phyloP scores from a whole-genome alignment of 305 asterid species.

The Monarda citriodora region DNA sequence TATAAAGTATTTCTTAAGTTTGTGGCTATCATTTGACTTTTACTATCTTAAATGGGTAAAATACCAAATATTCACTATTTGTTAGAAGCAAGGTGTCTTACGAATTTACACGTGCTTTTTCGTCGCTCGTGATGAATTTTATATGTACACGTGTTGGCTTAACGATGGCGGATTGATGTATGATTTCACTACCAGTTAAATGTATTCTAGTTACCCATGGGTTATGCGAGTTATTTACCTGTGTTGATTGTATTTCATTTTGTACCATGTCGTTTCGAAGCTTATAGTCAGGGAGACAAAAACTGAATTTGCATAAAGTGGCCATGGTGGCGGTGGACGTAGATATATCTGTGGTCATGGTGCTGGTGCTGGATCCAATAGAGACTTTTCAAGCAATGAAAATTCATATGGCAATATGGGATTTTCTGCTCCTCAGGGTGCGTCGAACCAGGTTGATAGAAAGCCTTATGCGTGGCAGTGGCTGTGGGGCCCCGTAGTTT shows the following conservation, averaged over 20 bases:
- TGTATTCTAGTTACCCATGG: background rate
- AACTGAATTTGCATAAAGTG: conserved; percentile 59
- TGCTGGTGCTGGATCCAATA: conserved; percentile 45
- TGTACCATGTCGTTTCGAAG: background rate
- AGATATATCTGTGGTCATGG: conserved; percentile 61
- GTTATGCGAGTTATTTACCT: background rate
- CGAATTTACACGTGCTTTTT: too few species aligned
- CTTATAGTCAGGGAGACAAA: conserved; percentile 73
- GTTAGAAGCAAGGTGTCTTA: too few species aligned
- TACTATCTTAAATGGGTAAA: too few species aligned
- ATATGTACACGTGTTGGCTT: too few species aligned
- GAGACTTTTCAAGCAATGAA: conserved; percentile 46
- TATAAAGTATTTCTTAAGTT: too few species aligned
- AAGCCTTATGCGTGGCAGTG: conserved; percentile 49
- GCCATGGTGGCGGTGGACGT: conserved; percentile 75
- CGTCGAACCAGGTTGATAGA: conserved; percentile 51
- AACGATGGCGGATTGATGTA: too few species aligned
- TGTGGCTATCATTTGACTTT: too few species aligned
- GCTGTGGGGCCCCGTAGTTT: conserved; percentile 66
- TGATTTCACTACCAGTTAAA: too few species aligned
- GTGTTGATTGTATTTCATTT: background rate
- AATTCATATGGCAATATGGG: conserved; percentile 55
- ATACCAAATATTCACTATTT: too few species aligned
- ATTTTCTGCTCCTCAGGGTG: conserved; percentile 41
- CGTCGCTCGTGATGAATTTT: too few species aligned